Evolutionary conservation across 2,329 filamentous ascomycete genomes (phyloP).

Genomic region (Immersiporthe knoxdaviesiana): DNA sequence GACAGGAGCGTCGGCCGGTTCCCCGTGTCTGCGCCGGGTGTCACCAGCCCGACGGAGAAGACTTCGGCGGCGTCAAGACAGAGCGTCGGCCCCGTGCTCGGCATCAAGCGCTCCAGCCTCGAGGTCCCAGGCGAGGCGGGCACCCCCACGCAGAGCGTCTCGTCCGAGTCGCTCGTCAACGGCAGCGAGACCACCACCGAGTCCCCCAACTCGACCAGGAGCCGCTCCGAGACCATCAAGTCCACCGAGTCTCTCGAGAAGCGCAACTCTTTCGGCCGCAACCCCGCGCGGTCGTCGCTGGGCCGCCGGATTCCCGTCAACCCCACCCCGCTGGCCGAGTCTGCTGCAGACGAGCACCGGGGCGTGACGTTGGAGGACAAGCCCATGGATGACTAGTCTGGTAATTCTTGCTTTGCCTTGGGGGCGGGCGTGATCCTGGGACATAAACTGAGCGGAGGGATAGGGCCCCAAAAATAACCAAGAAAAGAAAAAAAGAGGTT

Average conservation of each 20-base stretch:
- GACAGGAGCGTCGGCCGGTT: slow-evolving; percentile 83
- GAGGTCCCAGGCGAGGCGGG: slow-evolving; percentile 73
- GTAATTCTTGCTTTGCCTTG: too few species aligned
- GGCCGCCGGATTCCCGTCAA: slow-evolving; percentile 52
- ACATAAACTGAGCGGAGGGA: too few species aligned
- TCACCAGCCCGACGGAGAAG: slow-evolving; percentile 55
- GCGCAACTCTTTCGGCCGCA: slow-evolving; percentile 65
- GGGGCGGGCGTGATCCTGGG: neutral
- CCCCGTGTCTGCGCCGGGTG: slow-evolving; percentile 70
- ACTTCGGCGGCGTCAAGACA: slow-evolving; percentile 50
- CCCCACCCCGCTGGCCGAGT: slow-evolving; percentile 38
- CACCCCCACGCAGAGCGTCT: slow-evolving; percentile 38
- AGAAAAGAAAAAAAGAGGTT: neutral
- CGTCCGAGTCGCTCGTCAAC: slow-evolving; percentile 31
- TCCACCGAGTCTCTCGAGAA: slow-evolving; percentile 53
- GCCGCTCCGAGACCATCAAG: slow-evolving; percentile 28
- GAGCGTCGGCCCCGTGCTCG: slow-evolving; percentile 54
- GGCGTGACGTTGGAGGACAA: slow-evolving; percentile 74
- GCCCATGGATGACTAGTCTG: slow-evolving; percentile 75
- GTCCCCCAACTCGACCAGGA: slow-evolving; percentile 30
- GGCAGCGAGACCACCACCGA: slow-evolving; percentile 29
- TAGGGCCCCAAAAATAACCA: neutral
- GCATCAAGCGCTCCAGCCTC: slow-evolving; percentile 68
- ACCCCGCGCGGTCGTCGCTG: slow-evolving; percentile 54
- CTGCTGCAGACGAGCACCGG: slow-evolving; percentile 36